Conservation (phyloP, 768 basidiomycete species). For the Rhizopogon roseolus region DNA sequence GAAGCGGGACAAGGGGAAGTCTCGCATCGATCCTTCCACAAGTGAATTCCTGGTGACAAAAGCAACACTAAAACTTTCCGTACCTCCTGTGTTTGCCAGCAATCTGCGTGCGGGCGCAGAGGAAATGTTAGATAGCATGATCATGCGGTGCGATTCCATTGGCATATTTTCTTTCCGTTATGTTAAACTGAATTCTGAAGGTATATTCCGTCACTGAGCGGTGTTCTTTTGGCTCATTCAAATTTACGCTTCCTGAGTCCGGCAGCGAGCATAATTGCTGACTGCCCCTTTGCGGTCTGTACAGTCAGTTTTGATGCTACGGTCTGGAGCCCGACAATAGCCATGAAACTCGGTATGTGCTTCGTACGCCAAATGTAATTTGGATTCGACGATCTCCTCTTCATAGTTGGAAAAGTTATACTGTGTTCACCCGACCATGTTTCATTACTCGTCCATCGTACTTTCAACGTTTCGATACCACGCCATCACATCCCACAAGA, state of each 20-base stretch:
- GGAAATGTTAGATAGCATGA: constrained; percentile 90
- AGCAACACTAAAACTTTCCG: constrained; percentile 65
- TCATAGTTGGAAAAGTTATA: constrained; percentile 76
- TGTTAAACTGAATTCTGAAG: constrained; percentile 34
- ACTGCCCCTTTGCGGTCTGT: constrained; percentile 82
- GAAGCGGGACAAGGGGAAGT: constrained; percentile 32
- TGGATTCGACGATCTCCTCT: background rate
- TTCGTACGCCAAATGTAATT: background rate
- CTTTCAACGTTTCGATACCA: constrained; percentile 95
- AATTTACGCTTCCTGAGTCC: constrained; percentile 62
- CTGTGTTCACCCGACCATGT: constrained; percentile 91
- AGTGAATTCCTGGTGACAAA: constrained; percentile 59
- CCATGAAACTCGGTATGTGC: constrained; percentile 65
- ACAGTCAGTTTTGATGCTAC: constrained; percentile 76
- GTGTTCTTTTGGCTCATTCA: constrained; percentile 85
- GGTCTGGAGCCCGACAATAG: constrained; percentile 83
- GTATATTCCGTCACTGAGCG: constrained; percentile 82
- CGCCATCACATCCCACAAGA: constrained; percentile 83
- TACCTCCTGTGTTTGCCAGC: constrained; percentile 77
- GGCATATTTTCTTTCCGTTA: background rate
- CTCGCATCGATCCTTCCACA: constrained; percentile 19
- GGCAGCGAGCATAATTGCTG: constrained; percentile 65
- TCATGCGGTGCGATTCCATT: constrained; percentile 72
- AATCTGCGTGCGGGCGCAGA: constrained; percentile 72
- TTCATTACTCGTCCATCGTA: constrained; percentile 83